Base-by-base conservation (phyloP, 2,329 filamentous ascomycete genomes). In the Aspergillus tubingensis region DNA sequence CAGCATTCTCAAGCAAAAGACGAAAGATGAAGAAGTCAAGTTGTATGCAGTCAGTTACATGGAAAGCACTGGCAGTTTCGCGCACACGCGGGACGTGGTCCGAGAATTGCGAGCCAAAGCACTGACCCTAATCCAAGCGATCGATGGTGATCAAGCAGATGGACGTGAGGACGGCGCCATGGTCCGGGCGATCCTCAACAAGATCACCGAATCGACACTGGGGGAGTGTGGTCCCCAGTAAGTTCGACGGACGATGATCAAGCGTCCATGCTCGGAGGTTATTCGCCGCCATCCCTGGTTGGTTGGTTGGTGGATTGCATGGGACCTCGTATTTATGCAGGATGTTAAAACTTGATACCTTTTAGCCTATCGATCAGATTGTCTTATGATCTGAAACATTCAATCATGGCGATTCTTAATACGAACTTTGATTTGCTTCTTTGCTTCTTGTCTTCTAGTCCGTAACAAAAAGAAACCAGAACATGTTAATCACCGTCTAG, bases 1-100 rank as follows among this genome's bases (percentile, higher is more conserved):
- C 75, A 96, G 95, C 72, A 97, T 98, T 58, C 82, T 98, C 44
- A 91, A 91, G 77, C 93, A 97, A 77, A 94, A 92, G 78, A 92
- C 93, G 1, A 85, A 83, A 19, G 90, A 97, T 69, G 87, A 91
- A 50, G 90, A 94, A 70, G 91, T 98, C 56, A 98, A 98, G 82
- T 82, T 86, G 62, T 98, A 96, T 74, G 95, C 95, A 3, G 88
- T 98, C 19, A 83, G 83, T 49, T 96, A 96, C 74, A 96, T 99
- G 92, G 88, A 96, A 76, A 82, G 84, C 64, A 96, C 90, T 1
- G 92, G 92, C 39, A 96, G 90, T 72, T 97, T 99, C 73, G 88
- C 88, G 56, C 97, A 98, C 74, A 94, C 91, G 15, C 83, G 87
- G 61, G 81, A 85, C 54, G 90, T 92, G 1, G 76, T 93, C 8